Base-by-base conservation (phyloP, 768 basidiomycete genomes). In the Tulasnella sp. region DNA sequence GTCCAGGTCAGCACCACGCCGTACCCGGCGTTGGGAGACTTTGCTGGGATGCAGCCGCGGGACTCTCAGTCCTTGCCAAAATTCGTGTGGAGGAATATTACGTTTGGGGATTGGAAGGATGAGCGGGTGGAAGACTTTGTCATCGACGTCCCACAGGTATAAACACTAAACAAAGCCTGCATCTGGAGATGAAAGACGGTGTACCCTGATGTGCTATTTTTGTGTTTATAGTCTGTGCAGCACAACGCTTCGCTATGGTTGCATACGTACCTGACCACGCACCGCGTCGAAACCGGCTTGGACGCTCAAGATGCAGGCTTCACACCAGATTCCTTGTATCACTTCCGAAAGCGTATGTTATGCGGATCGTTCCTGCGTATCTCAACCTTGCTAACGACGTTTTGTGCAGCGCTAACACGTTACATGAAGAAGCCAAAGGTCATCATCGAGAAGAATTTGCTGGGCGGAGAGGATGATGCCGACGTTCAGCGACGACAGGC, bases 391-490 rank as follows among this genome's bases (percentile, higher is more conserved):
- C 48, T 48, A 72, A 38, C 71, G 12, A 16, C 2, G 31, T 9
- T 78, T 71, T 46, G n/a, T 38, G 38, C 78, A 98, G 97, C 93
- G 39, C 86, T 99, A 81, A 97, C 95, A 1, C 91, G 94, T n/a
- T 97, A 96, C 84, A 82, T 93, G 44, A 89, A 92, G 8, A 92
- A 90, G 82, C 82, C 86, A 31, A 96, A 93, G 84, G 85, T 89
- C 12, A 89, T 96, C 42, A 96, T 94, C 83, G 92, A 92, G 85
- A 94, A 96, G 86, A 96, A 91, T 78, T 89, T 99, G 18, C 86
- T 98, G 27, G 82, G 85, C 34, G 82, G 82, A 9, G 82, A 82
- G 10, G 85, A 85, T 16, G 85, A 85, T 16, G 84, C 85, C 16
- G 87, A 77, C 14, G 27, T 46, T n/a, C 72, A 74, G 72, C 27